Evolutionary conservation across 75 land plant species (phyloP), one percentile per base, ranked within the genome.

Genomic region (Azolla pinnata): DNA sequence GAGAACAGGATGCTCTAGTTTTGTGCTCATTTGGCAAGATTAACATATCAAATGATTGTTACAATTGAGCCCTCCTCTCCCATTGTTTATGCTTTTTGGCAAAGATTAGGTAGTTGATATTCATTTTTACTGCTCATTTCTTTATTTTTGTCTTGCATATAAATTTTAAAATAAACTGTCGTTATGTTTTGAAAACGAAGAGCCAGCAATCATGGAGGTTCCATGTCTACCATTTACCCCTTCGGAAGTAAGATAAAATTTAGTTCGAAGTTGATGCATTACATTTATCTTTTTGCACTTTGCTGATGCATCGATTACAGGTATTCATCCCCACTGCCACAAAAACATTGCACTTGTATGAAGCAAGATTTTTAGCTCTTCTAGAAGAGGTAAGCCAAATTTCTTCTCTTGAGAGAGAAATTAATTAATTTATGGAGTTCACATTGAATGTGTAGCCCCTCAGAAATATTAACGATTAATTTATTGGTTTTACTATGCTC

Each of bases 311-410:
- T 59, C 31, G 12, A 54, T 33, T 58, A 4, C 62, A 88, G 95
- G 86, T 85, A 26, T 75, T 88, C 57, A 68, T 88, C 66, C 95
- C 95, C 35, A 82, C 90, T 18, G 83, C 88, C 49, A 70, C 62
- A 1, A 88, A 80, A 50, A 79, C 76, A 24, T 71, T 88, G 44
- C 95, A 88, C 73, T 67, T 88, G 40, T 88, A 88, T 29, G 95
- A 88, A 73, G 95, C 95, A 10, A 82, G 86, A 54, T 88, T 67
- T 68, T 46, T 88, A 23, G 76, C 95, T 30, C 62, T 88, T 26
- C 72, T 88, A 19, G 90, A 88, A 19, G 90, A 88, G 90, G 95
- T 88, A 68, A 29, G 42, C 18, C 24, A 38, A 50, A 7, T 24
- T 12, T 5, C 5, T 12, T 35, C 5, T 5, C 5, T 35, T 35